Evolutionary conservation across 2,329 filamentous ascomycete species (phyloP).

Genomic region (Diaporthe citrichinensis): DNA sequence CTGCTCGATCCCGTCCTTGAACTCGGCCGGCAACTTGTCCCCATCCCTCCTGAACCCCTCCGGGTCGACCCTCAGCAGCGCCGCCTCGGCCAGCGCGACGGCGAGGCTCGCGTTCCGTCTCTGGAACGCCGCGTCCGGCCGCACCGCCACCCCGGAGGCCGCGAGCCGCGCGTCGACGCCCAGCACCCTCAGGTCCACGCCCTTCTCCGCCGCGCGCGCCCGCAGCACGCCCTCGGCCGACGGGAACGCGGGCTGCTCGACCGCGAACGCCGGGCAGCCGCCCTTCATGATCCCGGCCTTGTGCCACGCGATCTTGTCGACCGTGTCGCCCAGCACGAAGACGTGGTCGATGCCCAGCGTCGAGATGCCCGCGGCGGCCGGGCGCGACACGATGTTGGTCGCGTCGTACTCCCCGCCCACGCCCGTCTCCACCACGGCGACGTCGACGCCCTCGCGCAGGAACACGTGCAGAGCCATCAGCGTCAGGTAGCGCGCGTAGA

Average conservation of each 20-base stretch:
- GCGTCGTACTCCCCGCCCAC: slow-evolving; percentile 78
- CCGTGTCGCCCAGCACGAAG: slow-evolving; percentile 71
- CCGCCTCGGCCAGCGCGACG: slow-evolving; percentile 65
- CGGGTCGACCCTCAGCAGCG: slow-evolving; percentile 60
- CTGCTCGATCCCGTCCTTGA: slow-evolving; percentile 80
- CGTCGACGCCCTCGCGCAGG: slow-evolving; percentile 72
- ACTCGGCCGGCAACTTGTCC: slow-evolving; percentile 68
- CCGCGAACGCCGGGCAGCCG: slow-evolving; percentile 70
- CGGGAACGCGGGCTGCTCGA: slow-evolving; percentile 61
- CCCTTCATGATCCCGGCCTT: slow-evolving; percentile 80
- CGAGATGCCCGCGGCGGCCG: slow-evolving; percentile 72
- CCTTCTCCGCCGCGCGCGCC: slow-evolving; percentile 67
- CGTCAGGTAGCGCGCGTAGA: slow-evolving; percentile 71
- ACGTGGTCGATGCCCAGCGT: slow-evolving; percentile 80
- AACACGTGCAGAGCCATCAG: slow-evolving; percentile 79
- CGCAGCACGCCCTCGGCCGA: slow-evolving; percentile 67
- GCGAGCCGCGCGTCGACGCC: slow-evolving; percentile 61
- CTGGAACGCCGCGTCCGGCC: slow-evolving; percentile 70
- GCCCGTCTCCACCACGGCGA: slow-evolving; percentile 76
- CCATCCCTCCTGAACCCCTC: slow-evolving; percentile 46
- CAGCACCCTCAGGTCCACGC: slow-evolving; percentile 62
- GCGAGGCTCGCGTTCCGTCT: slow-evolving; percentile 67
- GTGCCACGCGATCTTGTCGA: slow-evolving; percentile 80
- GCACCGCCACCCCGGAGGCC: slow-evolving; percentile 51
- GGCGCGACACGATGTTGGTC: slow-evolving; percentile 74